phyloP scores from a whole-genome alignment of 192 early-diverging fungal genomes.

The Endogone sp. region DNA sequence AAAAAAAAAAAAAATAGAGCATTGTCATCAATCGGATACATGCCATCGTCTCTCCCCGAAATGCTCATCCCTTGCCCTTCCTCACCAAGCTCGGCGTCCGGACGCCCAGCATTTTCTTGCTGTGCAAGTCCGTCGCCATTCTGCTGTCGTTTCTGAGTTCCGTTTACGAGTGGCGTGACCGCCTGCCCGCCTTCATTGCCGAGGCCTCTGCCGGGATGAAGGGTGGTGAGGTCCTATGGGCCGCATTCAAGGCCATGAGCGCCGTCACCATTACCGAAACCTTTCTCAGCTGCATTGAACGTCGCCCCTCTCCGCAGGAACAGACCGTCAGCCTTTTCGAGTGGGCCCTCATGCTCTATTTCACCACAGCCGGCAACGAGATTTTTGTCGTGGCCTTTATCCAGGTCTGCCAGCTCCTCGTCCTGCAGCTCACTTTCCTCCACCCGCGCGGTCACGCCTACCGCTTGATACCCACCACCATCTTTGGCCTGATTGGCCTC shows the following conservation, averaged over 20 bases:
- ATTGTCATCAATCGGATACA: constrained; percentile 45
- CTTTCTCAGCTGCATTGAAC: constrained; percentile 29
- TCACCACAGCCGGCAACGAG: constrained; percentile 27
- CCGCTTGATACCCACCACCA: constrained; percentile 32
- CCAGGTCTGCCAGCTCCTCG: constrained; percentile 34
- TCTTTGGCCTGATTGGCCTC: constrained; percentile 38
- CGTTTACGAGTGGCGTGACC: neutral
- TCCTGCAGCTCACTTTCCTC: constrained; percentile 35
- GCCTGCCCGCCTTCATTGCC: neutral
- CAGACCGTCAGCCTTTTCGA: constrained; percentile 39
- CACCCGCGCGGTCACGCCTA: constrained; percentile 33
- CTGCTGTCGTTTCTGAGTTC: neutral
- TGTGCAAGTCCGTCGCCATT: constrained; percentile 25
- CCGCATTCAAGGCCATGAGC: constrained; percentile 12
- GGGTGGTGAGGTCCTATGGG: constrained; percentile 11
- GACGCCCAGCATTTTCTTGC: constrained; percentile 36
- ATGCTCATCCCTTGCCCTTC: constrained; percentile 33
- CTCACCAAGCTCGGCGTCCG: constrained; percentile 35
- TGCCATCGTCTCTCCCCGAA: constrained; percentile 43
- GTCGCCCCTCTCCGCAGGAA: constrained; percentile 30
- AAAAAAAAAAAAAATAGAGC: constrained; percentile 27
- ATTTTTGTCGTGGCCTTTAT: constrained; percentile 37
- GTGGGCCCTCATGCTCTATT: constrained; percentile 42
- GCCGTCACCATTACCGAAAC: constrained; percentile 13
- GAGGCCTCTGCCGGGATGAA: constrained; percentile 5